Evolutionary conservation across 768 basidiomycete species (phyloP), one percentile per base, ranked within the genome.

Genomic region (Sutorius australiensis): DNA sequence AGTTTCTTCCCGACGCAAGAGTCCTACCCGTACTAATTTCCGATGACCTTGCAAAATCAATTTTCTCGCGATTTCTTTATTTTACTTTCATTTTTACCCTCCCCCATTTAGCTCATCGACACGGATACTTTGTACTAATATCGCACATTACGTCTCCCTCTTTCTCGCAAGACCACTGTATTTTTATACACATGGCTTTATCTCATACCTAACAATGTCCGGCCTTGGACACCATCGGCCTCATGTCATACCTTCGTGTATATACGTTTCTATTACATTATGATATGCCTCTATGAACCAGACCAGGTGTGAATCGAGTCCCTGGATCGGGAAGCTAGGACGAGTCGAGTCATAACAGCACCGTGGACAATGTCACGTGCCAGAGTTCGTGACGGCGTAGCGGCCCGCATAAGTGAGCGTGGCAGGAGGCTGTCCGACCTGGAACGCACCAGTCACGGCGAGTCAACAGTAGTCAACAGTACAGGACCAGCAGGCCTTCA

Each of bases 281-380:
- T 19, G 7, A 21, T 21, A 30, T 2, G 1, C 2, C 1, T 3
- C 16, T 28, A 16, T 34, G 40, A 33, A 50, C 13, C 30, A 33
- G 5, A 50, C 40, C n/a, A 13, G 12, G 19, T 9, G 43, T 30
- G 12, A 33, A 10, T 32, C 10, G 31, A 16, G 31, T 6, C 8
- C 14, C 11, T 14, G 31, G 16, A 27, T 9, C 24, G 32, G 16
- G 24, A 3, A n/a, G 16, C 10, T 6, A 31, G 13, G 48, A 19
- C 14, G 2, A 19, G 40, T 19, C 19, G 9, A 16, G 10, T 49
- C 14, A 21, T n/a, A n/a, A n/a, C n/a, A 33, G 32, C 33, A 27
- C 17, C 9, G 8, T 6, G 30, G 28, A n/a, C 46, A 44, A 45
- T 21, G 57, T 60, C 58, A 59, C 58, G 58, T 59, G 58, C 28